These are phyloP conservation scores for Davidsoniella eucalypti DNA, from an alignment of 2,329 filamentous ascomycete species.

Conservation along the genomic window DNA sequence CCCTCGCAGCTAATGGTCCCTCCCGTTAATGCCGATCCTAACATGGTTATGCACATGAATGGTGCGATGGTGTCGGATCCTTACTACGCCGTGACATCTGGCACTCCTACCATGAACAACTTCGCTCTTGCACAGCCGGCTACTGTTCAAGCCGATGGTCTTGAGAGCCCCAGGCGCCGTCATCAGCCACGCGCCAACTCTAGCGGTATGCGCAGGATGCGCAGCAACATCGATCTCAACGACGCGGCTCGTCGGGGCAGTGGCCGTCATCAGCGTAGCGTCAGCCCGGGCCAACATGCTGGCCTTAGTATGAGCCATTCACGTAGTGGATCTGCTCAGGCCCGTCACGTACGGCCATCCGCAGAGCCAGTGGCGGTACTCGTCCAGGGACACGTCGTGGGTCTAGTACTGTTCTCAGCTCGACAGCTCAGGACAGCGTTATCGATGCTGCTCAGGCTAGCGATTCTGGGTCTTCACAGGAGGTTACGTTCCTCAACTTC, in stretches of 20 bases:
- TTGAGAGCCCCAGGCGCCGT: neutral
- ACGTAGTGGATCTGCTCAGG: neutral
- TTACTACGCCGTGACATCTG: too few relatives aligned
- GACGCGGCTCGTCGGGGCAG: neutral
- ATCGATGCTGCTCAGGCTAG: too few relatives aligned
- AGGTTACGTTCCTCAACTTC: conserved; percentile 62
- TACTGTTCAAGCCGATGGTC: neutral
- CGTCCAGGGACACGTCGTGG: too few relatives aligned
- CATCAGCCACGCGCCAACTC: conserved; percentile 1
- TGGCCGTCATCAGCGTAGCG: neutral
- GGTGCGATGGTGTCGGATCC: too few relatives aligned
- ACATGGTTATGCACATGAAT: too few relatives aligned
- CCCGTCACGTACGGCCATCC: too few relatives aligned
- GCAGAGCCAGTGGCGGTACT: too few relatives aligned
- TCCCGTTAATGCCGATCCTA: too few relatives aligned
- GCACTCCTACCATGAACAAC: too few relatives aligned
- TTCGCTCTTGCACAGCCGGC: neutral
- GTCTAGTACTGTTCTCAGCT: too few relatives aligned
- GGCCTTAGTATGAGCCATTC: neutral
- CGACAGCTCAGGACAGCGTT: too few relatives aligned
- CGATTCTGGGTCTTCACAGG: neutral
- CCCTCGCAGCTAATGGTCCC: too few relatives aligned
- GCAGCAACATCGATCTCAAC: neutral
- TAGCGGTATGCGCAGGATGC: conserved; percentile 4
- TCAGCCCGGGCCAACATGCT: neutral